A percentile compares a stretch with the other conserved stretches of the same genome.
Conservation (phyloP, 2,329 filamentous ascomycete species). For the Metarhizium rileyi region DNA sequence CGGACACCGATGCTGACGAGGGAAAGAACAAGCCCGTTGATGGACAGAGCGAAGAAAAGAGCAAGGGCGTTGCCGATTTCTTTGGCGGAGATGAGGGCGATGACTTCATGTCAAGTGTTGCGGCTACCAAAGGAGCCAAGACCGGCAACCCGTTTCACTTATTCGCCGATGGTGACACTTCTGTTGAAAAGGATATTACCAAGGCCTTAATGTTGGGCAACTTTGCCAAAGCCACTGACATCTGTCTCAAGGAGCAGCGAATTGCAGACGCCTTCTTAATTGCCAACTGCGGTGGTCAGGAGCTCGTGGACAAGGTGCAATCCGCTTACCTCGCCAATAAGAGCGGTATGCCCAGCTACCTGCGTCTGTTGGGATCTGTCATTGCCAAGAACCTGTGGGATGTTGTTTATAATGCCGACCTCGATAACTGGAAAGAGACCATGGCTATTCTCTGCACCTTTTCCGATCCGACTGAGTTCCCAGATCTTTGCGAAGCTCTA, state of each 20-base stretch:
- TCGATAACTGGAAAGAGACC: slow-evolving; percentile 91
- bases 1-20: slow-evolving; percentile 14
- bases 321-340: slow-evolving; percentile 81
- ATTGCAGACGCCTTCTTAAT: slow-evolving; percentile 97
- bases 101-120: slow-evolving; percentile 75
- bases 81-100: slow-evolving; percentile 67
- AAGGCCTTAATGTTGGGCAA: slow-evolving; percentile 80
- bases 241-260: slow-evolving; percentile 79
- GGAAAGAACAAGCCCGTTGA: slow-evolving; percentile 21
- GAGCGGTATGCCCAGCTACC: slow-evolving; percentile 76
- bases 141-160: slow-evolving; percentile 92
- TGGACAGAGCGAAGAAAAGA: slow-evolving; percentile 31
- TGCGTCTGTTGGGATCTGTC: slow-evolving; percentile 81
- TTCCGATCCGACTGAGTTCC: slow-evolving; percentile 81
- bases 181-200: slow-evolving; percentile 79
- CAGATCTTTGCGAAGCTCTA: slow-evolving; percentile 88
- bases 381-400: slow-evolving; percentile 98
- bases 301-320: slow-evolving; percentile 89
- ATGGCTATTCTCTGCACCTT: slow-evolving; percentile 96
- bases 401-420: slow-evolving; percentile 89
- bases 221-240: slow-evolving; percentile 80
- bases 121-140: slow-evolving; percentile 82
- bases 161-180: slow-evolving; percentile 72
- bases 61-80: slow-evolving; percentile 64
- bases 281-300: slow-evolving; percentile 89